A percentile compares a stretch with the other conserved stretches of the same genome.
Conservation (phyloP, 2,329 filamentous ascomycete genomes). For the Cladophialophora psammophila region DNA sequence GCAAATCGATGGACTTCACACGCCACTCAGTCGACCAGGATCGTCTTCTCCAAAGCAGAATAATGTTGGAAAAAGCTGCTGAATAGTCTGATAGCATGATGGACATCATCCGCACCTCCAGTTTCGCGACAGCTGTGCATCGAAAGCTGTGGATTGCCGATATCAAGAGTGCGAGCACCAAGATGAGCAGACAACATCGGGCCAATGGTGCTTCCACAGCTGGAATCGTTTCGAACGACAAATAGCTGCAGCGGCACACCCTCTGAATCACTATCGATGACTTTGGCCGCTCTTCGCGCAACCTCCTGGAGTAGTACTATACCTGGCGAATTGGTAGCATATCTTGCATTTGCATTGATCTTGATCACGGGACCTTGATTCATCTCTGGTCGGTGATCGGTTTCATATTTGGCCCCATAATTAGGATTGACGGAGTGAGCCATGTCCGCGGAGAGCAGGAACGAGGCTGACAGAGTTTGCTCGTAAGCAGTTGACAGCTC, state of each 20-base stretch:
- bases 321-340: conserved; percentile 94
- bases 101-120: conserved; percentile 85
- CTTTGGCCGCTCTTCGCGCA: conserved; percentile 66
- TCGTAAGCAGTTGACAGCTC: conserved; percentile 84
- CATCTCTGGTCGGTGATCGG: conserved; percentile 89
- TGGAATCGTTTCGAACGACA: conserved; percentile 93
- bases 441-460: conserved; percentile 97
- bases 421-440: conserved; percentile 96
- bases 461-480: conserved; percentile 87
- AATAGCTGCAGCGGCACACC: conserved; percentile 92
- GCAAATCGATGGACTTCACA: neutral
- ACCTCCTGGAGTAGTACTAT: conserved; percentile 92
- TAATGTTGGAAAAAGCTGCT: conserved; percentile 86
- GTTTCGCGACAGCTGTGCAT: conserved; percentile 99
- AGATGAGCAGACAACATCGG: conserved; percentile 92
- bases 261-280: conserved; percentile 60
- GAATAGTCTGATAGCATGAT: conserved; percentile 84
- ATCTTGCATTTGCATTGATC: conserved; percentile 95
- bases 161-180: conserved; percentile 85
- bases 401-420: conserved; percentile 89
- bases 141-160: conserved; percentile 91
- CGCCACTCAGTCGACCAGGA: conserved; percentile 1
- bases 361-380: conserved; percentile 98
- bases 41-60: conserved; percentile 76
- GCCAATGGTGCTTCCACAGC: conserved; percentile 94